These are phyloP conservation scores for Stemphylium lycopersici DNA, from an alignment of 2,329 filamentous ascomycete genomes.

Conservation along the genomic window DNA sequence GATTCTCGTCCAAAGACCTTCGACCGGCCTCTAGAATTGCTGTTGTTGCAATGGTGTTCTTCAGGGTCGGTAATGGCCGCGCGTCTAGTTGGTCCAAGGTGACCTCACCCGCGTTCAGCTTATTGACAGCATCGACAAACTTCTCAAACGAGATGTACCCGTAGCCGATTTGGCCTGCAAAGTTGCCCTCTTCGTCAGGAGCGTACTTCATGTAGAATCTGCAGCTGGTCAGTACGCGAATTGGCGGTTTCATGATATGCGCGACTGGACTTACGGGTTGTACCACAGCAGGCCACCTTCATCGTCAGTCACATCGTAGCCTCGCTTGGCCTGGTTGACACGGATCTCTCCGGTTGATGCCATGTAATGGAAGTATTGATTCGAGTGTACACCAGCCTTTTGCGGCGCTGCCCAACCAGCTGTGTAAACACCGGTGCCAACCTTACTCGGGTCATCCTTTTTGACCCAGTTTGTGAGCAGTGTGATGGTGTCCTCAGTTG, in stretches of 20 bases:
- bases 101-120: slow-evolving; percentile 74
- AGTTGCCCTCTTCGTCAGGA: slow-evolving; percentile 93
- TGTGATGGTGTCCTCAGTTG: slow-evolving; percentile 93
- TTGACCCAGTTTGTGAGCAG: slow-evolving; percentile 88
- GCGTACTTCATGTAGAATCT: slow-evolving; percentile 93
- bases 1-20: slow-evolving; percentile 80
- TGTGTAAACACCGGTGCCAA: slow-evolving; percentile 88
- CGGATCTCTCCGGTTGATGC: slow-evolving; percentile 82
- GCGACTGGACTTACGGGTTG: slow-evolving; percentile 68
- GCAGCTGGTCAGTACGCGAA: slow-evolving; percentile 11
- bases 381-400: slow-evolving; percentile 91
- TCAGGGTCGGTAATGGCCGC: slow-evolving; percentile 81
- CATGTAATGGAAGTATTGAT: slow-evolving; percentile 97
- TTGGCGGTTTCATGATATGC: not conserved
- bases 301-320: slow-evolving; percentile 94
- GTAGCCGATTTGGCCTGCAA: slow-evolving; percentile 87
- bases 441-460: slow-evolving; percentile 69
- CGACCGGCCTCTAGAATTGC: slow-evolving; percentile 89
- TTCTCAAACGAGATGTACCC: slow-evolving; percentile 96
- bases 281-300: slow-evolving; percentile 75
- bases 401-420: slow-evolving; percentile 94
- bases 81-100: slow-evolving; percentile 78
- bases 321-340: slow-evolving; percentile 90
- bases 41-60: slow-evolving; percentile 88
- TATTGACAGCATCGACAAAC: slow-evolving; percentile 85